Conservation (phyloP, 2,329 filamentous ascomycete species). For the Ceratocystis cacaofunesta region DNA sequence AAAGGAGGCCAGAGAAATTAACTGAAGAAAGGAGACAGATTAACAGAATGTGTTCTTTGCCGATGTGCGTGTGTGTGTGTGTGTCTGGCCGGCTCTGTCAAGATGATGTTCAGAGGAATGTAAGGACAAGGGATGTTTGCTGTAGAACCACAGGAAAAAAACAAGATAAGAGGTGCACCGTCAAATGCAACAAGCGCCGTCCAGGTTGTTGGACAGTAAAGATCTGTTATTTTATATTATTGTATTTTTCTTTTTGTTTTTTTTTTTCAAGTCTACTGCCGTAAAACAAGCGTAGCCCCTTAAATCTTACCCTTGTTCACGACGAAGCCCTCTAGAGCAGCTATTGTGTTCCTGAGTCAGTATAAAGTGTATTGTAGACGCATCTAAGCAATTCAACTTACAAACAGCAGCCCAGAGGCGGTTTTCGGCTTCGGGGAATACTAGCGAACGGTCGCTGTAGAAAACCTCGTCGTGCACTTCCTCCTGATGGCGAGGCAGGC, state of each 20-base stretch:
- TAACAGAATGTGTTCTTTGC: slow-evolving; percentile 17
- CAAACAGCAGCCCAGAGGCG: slow-evolving; percentile 77
- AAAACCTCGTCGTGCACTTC: slow-evolving; percentile 94
- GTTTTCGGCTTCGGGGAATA: slow-evolving; percentile 92
- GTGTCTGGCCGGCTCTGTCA: background rate
- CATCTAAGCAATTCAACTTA: slow-evolving; percentile 27
- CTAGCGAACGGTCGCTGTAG: slow-evolving; percentile 69
- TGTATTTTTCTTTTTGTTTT: too few species aligned
- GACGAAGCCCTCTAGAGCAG: slow-evolving; percentile 74
- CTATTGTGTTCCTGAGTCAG: slow-evolving; percentile 25
- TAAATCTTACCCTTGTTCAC: slow-evolving; percentile 79
- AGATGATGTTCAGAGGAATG: background rate
- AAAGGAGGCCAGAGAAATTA: background rate
- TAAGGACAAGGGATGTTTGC: background rate
- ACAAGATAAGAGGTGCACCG: too few species aligned
- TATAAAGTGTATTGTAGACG: background rate
- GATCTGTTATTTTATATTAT: too few species aligned
- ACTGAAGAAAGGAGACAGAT: slow-evolving; percentile 15
- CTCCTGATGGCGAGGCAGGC: slow-evolving; percentile 77
- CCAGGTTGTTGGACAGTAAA: too few species aligned
- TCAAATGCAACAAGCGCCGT: too few species aligned
- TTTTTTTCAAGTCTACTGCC: background rate
- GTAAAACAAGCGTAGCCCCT: background rate
- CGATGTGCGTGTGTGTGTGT: slow-evolving; percentile 7
- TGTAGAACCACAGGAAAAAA: background rate